Evolutionary conservation across 208 protist genomes (phyloP).

Genomic region (Acanthamoeba healyi): DNA sequence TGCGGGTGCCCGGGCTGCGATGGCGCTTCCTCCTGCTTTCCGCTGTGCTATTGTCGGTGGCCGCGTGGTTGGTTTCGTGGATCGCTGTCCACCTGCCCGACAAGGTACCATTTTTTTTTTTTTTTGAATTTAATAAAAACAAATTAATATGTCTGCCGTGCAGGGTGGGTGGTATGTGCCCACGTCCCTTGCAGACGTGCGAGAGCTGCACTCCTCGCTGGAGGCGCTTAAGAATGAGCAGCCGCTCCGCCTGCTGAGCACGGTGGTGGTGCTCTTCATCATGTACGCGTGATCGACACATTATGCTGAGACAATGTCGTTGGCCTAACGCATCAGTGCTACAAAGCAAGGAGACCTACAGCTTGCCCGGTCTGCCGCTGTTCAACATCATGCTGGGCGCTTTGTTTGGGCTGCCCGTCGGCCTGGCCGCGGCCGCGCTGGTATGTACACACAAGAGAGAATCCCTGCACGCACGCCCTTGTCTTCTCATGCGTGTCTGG

Average conservation of each 20-base stretch:
- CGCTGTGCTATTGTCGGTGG: neutral
- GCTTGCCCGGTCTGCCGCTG: conserved; percentile 12
- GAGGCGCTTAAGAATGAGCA: neutral
- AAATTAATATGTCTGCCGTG: neutral
- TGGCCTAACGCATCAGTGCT: too few relatives aligned
- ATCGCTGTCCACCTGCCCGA: neutral
- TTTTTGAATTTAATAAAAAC: too few relatives aligned
- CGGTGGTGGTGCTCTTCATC: conserved; percentile 19
- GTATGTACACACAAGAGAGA: neutral
- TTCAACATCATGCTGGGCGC: conserved; percentile 68
- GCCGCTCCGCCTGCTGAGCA: neutral
- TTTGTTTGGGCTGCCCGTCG: neutral
- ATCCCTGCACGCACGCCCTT: neutral
- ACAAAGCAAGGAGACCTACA: conserved; percentile 27
- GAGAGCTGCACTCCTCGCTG: neutral
- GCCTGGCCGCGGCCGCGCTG: neutral
- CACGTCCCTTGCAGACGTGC: neutral
- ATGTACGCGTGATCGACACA: too few relatives aligned
- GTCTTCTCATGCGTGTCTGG: neutral
- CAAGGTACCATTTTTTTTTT: neutral
- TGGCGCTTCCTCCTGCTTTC: conserved; percentile 8
- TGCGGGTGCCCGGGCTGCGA: neutral
- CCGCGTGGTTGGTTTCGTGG: neutral
- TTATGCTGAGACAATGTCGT: too few relatives aligned
- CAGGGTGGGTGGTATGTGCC: neutral